Conservation (phyloP, 1,284 basidiomycete genomes). For the Ganoderma resinaceum region DNA sequence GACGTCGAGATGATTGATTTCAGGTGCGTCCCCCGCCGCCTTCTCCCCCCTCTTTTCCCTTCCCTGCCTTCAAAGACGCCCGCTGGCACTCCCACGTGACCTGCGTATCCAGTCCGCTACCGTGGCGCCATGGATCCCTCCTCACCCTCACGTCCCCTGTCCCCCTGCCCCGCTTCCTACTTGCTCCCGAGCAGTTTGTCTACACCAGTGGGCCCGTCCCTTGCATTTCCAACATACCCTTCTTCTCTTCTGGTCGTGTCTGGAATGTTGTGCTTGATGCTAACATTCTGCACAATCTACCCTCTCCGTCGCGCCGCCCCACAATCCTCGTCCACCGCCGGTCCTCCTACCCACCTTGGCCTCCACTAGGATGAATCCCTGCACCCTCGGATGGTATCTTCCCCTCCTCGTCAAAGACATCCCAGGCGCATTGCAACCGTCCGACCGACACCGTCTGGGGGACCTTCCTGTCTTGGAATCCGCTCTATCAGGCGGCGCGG, state of each 20-base stretch:
- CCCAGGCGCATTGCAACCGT: conserved; percentile 72
- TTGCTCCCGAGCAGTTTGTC: background rate
- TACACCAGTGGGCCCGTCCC: background rate
- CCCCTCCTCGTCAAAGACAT: conserved; percentile 79
- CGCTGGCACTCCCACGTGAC: conserved; percentile 10
- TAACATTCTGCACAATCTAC: conserved; percentile 8
- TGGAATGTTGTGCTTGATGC: conserved; percentile 35
- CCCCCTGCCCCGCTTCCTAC: background rate
- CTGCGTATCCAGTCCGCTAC: conserved; percentile 7
- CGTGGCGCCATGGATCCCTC: conserved; percentile 4
- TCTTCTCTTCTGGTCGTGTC: conserved; percentile 13
- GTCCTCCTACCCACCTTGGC: conserved; percentile 6
- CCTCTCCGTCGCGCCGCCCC: background rate
- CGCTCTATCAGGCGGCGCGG: conserved; percentile 17
- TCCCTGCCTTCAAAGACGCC: conserved; percentile 11
- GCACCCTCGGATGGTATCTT: conserved; percentile 93
- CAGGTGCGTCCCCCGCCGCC: conserved; percentile 63
- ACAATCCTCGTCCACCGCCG: conserved; percentile 2
- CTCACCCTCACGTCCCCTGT: background rate
- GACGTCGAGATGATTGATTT: conserved; percentile 90
- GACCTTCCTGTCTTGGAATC: conserved; percentile 22
- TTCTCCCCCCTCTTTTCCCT: conserved; percentile 4
- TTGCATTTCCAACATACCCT: background rate
- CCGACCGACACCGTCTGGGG: conserved; percentile 45
- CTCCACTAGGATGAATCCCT: conserved; percentile 85